phyloP scores from a whole-genome alignment of 2,329 filamentous ascomycete species.

The Teratosphaeria gauchensis region DNA sequence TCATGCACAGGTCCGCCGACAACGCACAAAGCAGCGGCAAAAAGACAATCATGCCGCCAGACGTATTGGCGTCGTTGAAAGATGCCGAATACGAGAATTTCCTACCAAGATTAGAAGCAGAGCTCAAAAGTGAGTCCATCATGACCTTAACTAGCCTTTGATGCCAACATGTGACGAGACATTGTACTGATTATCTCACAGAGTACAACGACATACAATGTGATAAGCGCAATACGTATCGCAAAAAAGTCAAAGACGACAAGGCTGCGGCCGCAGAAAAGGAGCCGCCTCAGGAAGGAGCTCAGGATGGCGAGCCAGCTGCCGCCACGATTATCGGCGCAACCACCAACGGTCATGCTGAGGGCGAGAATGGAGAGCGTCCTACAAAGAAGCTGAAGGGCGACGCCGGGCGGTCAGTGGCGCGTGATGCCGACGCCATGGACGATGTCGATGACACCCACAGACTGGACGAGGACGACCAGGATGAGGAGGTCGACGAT shows the following conservation, averaged over 20 bases:
- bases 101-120: constrained; percentile 59
- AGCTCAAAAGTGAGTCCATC: constrained; percentile 57
- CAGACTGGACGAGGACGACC: constrained; percentile 32
- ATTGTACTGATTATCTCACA: constrained; percentile 20
- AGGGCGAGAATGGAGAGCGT: constrained; percentile 34
- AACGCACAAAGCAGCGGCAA: constrained; percentile 57
- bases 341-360: constrained; percentile 9
- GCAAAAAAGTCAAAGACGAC: constrained; percentile 58
- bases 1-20: constrained; percentile 55
- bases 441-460: neutral
- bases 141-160: neutral
- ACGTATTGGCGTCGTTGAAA: constrained; percentile 69
- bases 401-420: constrained; percentile 28
- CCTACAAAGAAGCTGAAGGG: constrained; percentile 43
- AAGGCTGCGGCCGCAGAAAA: constrained; percentile 33
- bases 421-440: constrained; percentile 39
- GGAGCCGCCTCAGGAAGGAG: constrained; percentile 8
- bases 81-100: constrained; percentile 67
- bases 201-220: constrained; percentile 66
- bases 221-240: constrained; percentile 64
- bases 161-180: neutral
- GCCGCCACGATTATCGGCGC: constrained; percentile 16
- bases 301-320: constrained; percentile 7
- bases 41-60: constrained; percentile 67
- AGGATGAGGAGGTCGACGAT: constrained; percentile 44